phyloP scores from a whole-genome alignment of 1,284 basidiomycete species.

The Fomitopsis schrenkii region DNA sequence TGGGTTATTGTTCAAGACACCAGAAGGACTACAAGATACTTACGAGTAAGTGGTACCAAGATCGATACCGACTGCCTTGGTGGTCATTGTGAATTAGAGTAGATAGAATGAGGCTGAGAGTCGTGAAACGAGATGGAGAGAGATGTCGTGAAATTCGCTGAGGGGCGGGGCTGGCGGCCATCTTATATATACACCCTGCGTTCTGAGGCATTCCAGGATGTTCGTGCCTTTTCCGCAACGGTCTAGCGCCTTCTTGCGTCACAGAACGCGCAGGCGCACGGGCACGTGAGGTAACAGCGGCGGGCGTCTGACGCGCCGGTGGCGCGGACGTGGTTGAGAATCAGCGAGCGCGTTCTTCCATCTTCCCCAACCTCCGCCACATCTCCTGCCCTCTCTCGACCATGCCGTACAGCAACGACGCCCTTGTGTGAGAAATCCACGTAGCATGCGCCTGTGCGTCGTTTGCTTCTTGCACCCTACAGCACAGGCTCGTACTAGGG shows the following conservation, averaged over 20 bases:
- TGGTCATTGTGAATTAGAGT: conserved; percentile 16
- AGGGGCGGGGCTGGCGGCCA: conserved; percentile 5
- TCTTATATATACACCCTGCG: conserved; percentile 33
- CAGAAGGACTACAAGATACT: conserved; percentile 26
- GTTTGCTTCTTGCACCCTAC: too few species aligned
- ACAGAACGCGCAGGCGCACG: not conserved
- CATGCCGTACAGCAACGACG: not conserved
- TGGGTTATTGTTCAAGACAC: conserved; percentile 10
- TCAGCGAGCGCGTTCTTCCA: conserved; percentile 1
- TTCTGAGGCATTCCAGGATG: conserved; percentile 35
- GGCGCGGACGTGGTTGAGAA: not conserved
- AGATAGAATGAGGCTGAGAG: conserved; percentile 14
- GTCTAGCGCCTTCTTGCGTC: conserved; percentile 18
- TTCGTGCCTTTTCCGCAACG: conserved; percentile 33
- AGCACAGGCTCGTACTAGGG: too few species aligned
- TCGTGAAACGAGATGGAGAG: conserved; percentile 7
- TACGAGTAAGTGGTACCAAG: conserved; percentile 90
- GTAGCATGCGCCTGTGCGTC: not conserved
- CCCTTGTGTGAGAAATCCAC: not conserved
- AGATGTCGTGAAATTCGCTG: conserved; percentile 6
- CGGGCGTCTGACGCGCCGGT: not conserved
- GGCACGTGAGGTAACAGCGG: not conserved
- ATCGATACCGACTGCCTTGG: conserved; percentile 92
- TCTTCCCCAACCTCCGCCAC: not conserved
- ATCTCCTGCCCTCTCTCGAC: not conserved